Evolutionary conservation across 495 filamentous ascomycete species (phyloP), one percentile per base, ranked within the genome.

Genomic region (Hypoxylon crocopeplum): DNA sequence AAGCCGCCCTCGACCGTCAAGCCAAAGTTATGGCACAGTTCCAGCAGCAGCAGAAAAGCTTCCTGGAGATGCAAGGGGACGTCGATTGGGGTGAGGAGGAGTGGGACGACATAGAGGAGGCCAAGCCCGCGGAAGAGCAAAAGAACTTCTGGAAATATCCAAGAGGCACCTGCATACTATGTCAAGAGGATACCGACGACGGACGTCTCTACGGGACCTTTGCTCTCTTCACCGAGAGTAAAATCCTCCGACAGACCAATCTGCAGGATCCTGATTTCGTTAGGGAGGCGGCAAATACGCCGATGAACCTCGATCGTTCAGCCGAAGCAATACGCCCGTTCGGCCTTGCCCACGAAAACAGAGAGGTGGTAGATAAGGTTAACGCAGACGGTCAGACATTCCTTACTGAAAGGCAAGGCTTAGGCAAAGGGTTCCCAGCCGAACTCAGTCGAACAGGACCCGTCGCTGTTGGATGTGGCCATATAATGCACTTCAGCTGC

Each of bases 401-500:
- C 13, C 77, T 85, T 34, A 81, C 80, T 29, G 92, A 94, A 63
- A 86, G 89, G 49, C 87, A 95, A 75, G 86, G 85, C 13, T 81
- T 98, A 15, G 93, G 92, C 38, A 93, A 92, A 72, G 94, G 94
- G 1, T 98, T 96, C 65, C 87, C 91, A 3, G 72, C 85, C 7
- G 77, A 78, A 19, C 82, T 86, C 32, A 85, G 82, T 7, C 78
- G 79, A 32, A 79, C 81, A n/a, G 95, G 92, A 0, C 90, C 93
- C 3, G 89, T 98, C 5, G 85, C 92, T 6, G 91, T 90, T 33
- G 90, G 93, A 22, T 99, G 94, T 73, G 93, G 92, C 5, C 94
- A 99, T 71, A 93, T 98, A 59, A 99, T 99, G 94, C 94, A 99
- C 69, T 99, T 90, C 67, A 84, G 84, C 25, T 99, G 94, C 72